Conservation (phyloP, 495 filamentous ascomycete species). For the Xylaria venustula region DNA sequence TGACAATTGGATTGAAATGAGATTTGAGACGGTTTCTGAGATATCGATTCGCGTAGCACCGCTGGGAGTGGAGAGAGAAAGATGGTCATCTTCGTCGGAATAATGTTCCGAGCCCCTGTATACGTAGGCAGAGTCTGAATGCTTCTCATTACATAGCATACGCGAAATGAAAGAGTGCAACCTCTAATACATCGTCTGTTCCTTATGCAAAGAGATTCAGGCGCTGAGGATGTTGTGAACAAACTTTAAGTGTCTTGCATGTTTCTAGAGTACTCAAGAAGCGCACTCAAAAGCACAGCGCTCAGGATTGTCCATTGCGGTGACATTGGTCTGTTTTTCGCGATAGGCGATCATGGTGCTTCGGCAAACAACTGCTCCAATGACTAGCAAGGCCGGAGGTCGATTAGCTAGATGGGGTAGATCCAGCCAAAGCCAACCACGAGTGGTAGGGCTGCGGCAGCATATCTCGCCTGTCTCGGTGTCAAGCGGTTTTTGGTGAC, state of each 20-base stretch:
- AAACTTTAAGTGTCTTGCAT: not conserved
- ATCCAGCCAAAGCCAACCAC: slow-evolving; percentile 17
- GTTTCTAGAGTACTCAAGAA: not conserved
- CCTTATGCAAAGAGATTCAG: too few species aligned
- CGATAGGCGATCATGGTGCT: slow-evolving; percentile 14
- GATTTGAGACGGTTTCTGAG: too few species aligned
- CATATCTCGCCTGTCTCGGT: slow-evolving; percentile 15
- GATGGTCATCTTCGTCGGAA: too few species aligned
- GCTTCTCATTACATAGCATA: too few species aligned
- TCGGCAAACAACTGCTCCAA: slow-evolving; percentile 13
- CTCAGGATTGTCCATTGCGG: slow-evolving; percentile 18
- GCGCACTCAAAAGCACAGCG: slow-evolving; percentile 3
- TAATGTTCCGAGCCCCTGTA: too few species aligned
- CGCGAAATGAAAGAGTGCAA: too few species aligned
- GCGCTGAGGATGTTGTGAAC: too few species aligned
- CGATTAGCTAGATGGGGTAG: slow-evolving; percentile 20
- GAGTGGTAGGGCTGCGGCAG: slow-evolving; percentile 7
- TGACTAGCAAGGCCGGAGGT: slow-evolving; percentile 4
- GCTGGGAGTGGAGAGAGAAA: too few species aligned
- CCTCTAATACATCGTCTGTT: too few species aligned
- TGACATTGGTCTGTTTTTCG: slow-evolving; percentile 8
- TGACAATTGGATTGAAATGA: too few species aligned
- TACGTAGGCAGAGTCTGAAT: too few species aligned
- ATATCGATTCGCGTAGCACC: too few species aligned
- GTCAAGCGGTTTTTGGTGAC: slow-evolving; percentile 10